Evolutionary conservation across 257 asterid species (phyloP).

Genomic region (Rhazya stricta): DNA sequence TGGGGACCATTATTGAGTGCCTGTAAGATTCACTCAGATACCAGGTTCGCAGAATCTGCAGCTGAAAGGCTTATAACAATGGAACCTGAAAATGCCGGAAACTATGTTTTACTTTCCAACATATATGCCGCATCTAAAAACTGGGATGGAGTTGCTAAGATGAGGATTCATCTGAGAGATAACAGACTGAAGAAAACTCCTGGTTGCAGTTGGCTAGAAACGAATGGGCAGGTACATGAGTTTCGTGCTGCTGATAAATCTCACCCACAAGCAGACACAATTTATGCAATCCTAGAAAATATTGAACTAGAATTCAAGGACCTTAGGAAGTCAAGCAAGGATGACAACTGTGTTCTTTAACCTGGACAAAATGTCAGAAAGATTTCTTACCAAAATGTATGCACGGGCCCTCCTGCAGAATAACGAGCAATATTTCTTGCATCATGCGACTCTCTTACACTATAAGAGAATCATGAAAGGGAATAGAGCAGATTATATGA

Average conservation of each 20-base stretch:
- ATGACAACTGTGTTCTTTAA: not conserved
- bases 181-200: not conserved
- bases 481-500: not conserved
- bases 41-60: not conserved
- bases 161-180: conserved; percentile 4
- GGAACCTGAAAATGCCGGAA: conserved; percentile 8
- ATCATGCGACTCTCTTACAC: no score
- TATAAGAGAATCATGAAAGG: not conserved
- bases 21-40: conserved; percentile 1
- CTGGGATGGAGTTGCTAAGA: conserved; percentile 5
- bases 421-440: not conserved
- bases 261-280: not conserved
- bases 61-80: not conserved
- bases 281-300: not conserved
- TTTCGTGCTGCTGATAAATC: not conserved
- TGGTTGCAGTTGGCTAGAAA: conserved; percentile 1
- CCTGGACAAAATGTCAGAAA: not conserved
- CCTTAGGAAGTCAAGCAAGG: not conserved
- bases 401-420: not conserved
- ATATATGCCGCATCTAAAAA: not conserved
- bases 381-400: not conserved
- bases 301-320: not conserved
- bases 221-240: not conserved
- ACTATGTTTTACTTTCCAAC: not conserved
- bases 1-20: conserved; percentile 2